Conservation (phyloP, 108 stramenopile genomes). For the Halocafeteria seosinensis region DNA sequence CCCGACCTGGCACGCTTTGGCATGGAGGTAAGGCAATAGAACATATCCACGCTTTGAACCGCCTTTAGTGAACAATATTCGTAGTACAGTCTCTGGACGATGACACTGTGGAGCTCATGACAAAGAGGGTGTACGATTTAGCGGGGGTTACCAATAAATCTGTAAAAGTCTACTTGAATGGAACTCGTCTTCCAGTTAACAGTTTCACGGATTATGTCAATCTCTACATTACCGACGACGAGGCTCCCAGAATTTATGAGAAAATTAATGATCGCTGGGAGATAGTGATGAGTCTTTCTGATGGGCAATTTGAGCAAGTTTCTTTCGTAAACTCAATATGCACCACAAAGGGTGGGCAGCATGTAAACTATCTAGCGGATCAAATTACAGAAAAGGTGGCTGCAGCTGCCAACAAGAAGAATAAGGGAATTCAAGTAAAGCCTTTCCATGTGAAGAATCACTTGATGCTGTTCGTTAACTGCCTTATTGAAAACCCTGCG, state of each 20-base stretch:
- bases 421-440: conserved; percentile 79
- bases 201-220: conserved; percentile 74
- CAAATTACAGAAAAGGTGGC: conserved; percentile 48
- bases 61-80: too few species aligned
- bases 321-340: conserved; percentile 91
- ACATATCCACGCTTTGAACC: too few species aligned
- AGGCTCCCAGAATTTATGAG: conserved; percentile 37
- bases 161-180: conserved; percentile 74
- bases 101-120: conserved; percentile 69
- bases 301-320: conserved; percentile 72
- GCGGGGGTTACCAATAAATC: conserved; percentile 70
- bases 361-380: conserved; percentile 73
- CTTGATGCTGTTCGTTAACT: conserved; percentile 77
- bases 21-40: too few species aligned
- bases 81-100: conserved; percentile 58
- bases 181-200: conserved; percentile 51
- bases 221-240: conserved; percentile 43
- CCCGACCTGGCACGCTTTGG: conserved; percentile 79
- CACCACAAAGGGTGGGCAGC: conserved; percentile 83
- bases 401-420: conserved; percentile 56
- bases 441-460: conserved; percentile 80
- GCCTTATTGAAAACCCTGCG: conserved; percentile 77
- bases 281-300: conserved; percentile 68
- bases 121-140: conserved; percentile 92
- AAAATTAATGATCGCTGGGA: conserved; percentile 74